These are phyloP conservation scores for Torulaspora globosa DNA, from an alignment of 1,139 yeast genomes.

Conservation along the genomic window DNA sequence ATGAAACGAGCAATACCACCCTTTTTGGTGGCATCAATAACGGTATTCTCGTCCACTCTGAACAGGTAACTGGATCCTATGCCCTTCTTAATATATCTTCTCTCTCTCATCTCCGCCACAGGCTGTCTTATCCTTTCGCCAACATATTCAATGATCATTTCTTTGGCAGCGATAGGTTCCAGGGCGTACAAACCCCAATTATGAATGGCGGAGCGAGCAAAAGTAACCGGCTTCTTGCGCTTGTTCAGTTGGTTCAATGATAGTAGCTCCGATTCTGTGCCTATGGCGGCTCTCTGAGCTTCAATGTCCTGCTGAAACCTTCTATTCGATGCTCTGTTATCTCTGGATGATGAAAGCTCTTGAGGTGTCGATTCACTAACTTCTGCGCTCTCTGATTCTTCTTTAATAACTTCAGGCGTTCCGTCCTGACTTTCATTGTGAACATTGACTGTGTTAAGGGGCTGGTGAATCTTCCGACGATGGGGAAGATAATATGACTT, in stretches of 20 bases:
- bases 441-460: constrained; percentile 41
- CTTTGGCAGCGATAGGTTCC: constrained; percentile 90
- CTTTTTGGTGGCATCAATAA: constrained; percentile 93
- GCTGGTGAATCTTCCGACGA: constrained; percentile 50
- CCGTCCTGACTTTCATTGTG: constrained; percentile 52
- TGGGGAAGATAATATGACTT: constrained; percentile 80
- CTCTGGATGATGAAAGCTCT: constrained; percentile 64
- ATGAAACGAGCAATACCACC: constrained; percentile 97
- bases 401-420: constrained; percentile 34
- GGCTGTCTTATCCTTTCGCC: constrained; percentile 94
- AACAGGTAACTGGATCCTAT: constrained; percentile 92
- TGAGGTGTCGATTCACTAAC: constrained; percentile 17
- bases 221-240: constrained; percentile 88
- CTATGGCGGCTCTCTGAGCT: constrained; percentile 71
- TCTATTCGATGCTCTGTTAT: constrained; percentile 83
- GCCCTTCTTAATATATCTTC: constrained; percentile 80
- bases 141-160: constrained; percentile 98
- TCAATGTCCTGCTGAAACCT: constrained; percentile 88
- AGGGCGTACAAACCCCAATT: constrained; percentile 97
- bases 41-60: constrained; percentile 89
- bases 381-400: constrained; percentile 23
- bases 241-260: constrained; percentile 75
- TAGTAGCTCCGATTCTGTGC: constrained; percentile 75
- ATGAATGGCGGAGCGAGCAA: constrained; percentile 94
- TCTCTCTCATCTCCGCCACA: constrained; percentile 90